These are phyloP conservation scores for Sugiyamaella xylanicola DNA, from an alignment of 1,139 yeast species.

Conservation along the genomic window DNA sequence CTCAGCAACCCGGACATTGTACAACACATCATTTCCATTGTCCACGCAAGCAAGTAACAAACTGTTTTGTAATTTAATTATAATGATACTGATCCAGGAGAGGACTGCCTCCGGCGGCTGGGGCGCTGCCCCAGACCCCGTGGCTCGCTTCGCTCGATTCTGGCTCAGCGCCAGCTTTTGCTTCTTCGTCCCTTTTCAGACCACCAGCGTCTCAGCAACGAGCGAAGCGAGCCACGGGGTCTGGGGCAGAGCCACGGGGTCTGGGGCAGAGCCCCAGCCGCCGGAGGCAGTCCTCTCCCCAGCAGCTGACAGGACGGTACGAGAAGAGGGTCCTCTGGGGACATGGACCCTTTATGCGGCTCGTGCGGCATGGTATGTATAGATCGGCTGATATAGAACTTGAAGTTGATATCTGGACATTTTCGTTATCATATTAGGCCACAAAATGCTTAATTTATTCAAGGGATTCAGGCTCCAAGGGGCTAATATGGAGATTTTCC, in stretches of 20 bases:
- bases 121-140: background rate
- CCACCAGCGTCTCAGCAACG: no score
- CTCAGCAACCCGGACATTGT: conserved; percentile 87
- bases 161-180: background rate
- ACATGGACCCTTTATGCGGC: no score
- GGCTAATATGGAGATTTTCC: conserved; percentile 60
- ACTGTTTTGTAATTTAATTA: background rate
- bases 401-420: background rate
- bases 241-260: background rate
- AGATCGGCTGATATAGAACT: background rate
- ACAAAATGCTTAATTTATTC: conserved; percentile 18
- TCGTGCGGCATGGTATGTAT: background rate
- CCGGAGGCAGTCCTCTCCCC: no score
- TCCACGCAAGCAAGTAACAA: conserved; percentile 23
- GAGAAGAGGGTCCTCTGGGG: no score
- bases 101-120: conserved; percentile 8
- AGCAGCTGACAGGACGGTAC: no score
- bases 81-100: no score
- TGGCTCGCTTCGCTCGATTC: background rate
- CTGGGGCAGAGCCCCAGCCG: no score
- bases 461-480: conserved; percentile 34
- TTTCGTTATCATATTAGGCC: no score
- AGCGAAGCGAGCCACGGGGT: background rate
- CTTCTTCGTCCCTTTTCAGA: no score
- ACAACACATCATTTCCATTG: conserved; percentile 61